Evolutionary conservation across 371 early-diverging fungal species (phyloP), one percentile per base, ranked within the genome.

Genomic region (Nosema granulosis): DNA sequence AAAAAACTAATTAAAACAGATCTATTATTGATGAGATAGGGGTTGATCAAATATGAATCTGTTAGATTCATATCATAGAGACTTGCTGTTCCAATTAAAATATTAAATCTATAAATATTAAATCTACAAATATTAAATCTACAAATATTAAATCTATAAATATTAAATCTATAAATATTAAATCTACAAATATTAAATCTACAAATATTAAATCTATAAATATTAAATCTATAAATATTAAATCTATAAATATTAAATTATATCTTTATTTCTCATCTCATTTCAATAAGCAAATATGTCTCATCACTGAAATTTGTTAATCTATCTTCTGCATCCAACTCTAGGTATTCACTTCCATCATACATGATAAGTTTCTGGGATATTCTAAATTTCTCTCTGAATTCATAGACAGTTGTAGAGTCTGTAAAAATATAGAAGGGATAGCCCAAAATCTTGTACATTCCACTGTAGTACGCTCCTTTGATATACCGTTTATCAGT

Each of bases 371-470:
- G 52, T 57, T 59, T 74, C 4, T 51, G 50, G 32, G 43, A 52
- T 11, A 74, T 52, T 26, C 43, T 54, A 57, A 61, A 66, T 52
- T 61, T 31, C 20, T 61, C 38, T 32, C 74, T 49, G 57, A 74
- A 74, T 11, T 65, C 65, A 11, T 22, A 22, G 32, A 74, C 52
- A 0, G 65, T 74, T 16, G 51, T 29, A 24, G 24, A 31, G 52
- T 74, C 54, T 24, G 61, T 32, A 28, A 65, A 66, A 18, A 74
- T 31, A 32, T 65, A 74, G 74, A 74, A 74, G 11, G 74, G 74
- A 54, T 65, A 74, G 1, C 74, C 74, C 26, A 59, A 12, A 32
- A 74, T 54, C 51, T 74, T 61, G 31, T 74, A 74, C 26, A 51
- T 62, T 16, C 74, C 74, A 3, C 13, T 74, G 29, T 59, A 74